Base-by-base conservation (phyloP, 2,329 filamentous ascomycete genomes). In the Cercospora beticola region DNA sequence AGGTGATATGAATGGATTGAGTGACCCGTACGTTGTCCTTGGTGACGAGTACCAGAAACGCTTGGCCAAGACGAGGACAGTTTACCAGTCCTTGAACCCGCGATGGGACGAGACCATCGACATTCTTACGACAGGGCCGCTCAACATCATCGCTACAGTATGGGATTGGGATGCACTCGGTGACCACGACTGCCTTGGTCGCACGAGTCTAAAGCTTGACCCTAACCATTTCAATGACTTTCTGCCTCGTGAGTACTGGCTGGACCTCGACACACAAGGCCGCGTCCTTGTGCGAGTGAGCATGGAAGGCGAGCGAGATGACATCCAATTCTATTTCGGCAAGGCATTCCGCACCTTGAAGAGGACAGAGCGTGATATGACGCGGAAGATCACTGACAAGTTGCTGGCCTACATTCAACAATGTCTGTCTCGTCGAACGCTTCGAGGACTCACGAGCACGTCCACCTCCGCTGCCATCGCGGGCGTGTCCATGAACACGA, bases 131-230 rank as follows among this genome's bases (percentile, higher is more conserved):
- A 90, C 92, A 71, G 93, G 94, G 0, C 89, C 95, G 10, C 86
- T 99, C 67, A 97, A 98, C 75, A 89, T 99, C 73, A 96, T 98
- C 76, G 94, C 94, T 33, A 99, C 95, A 0, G 91, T 98, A 52
- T 99, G 95, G 95, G 95, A 99, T 81, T 97, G 95, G 86, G 95
- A 99, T 82, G 93, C 93, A 14, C 90, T 99, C 75, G 95, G 95
- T 64, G 95, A 98, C 77, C 95, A 99, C 78, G 95, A 99, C 77
- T 98, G 97, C 78, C 93, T 98, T 40, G 95, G 95, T 28, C 89
- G 95, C 70, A 98, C 95, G n/a, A 97, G 93, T 21, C 85, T 99
- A 72, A 99, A 99, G 81, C 85, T 99, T n/a, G 95, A 99, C 75
- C 95, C 95, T n/a, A 87, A 92, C 46, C 94, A 97, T 81, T 99